Conservation (phyloP, 2,329 filamentous ascomycete species). For the Thielaviopsis populi region DNA sequence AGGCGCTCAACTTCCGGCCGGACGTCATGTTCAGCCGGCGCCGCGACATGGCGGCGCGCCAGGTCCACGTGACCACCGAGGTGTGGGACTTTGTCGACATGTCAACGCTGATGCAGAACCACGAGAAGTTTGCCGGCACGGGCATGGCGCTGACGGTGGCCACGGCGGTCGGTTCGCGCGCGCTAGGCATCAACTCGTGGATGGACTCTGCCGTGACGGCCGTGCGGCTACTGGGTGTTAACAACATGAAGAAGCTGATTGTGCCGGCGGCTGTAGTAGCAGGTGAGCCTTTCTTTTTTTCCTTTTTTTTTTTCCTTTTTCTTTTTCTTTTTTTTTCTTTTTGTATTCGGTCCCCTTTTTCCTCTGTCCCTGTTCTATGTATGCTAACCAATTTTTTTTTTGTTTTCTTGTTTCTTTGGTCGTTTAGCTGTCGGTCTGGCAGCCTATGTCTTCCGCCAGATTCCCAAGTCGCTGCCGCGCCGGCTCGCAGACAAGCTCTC, state of each 20-base stretch:
- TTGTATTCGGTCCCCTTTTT: constrained; percentile 20
- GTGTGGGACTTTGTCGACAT: constrained; percentile 89
- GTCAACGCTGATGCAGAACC: constrained; percentile 64
- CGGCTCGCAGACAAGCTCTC: constrained; percentile 77
- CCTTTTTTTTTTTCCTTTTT: background rate
- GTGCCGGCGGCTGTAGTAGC: constrained; percentile 65
- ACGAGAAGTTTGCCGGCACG: constrained; percentile 89
- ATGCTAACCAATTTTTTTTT: constrained; percentile 13
- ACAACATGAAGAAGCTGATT: constrained; percentile 66
- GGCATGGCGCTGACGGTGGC: constrained; percentile 88
- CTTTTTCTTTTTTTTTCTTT: background rate
- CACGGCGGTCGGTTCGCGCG: constrained; percentile 66
- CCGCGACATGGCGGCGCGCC: constrained; percentile 63
- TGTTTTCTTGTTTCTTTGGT: constrained; percentile 24
- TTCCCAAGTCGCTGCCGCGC: constrained; percentile 75
- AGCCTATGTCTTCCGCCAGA: constrained; percentile 70
- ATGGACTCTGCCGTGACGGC: constrained; percentile 73
- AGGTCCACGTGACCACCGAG: constrained; percentile 79
- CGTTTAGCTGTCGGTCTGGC: constrained; percentile 61
- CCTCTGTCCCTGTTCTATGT: constrained; percentile 2
- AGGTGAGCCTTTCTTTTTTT: constrained; percentile 41
- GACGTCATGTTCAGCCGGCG: constrained; percentile 89
- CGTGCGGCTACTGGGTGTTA: constrained; percentile 63
- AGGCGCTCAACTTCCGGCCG: constrained; percentile 72
- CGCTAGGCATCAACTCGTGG: constrained; percentile 77